phyloP scores from a whole-genome alignment of 2,329 filamentous ascomycete genomes.

The Talaromyces sp. region DNA sequence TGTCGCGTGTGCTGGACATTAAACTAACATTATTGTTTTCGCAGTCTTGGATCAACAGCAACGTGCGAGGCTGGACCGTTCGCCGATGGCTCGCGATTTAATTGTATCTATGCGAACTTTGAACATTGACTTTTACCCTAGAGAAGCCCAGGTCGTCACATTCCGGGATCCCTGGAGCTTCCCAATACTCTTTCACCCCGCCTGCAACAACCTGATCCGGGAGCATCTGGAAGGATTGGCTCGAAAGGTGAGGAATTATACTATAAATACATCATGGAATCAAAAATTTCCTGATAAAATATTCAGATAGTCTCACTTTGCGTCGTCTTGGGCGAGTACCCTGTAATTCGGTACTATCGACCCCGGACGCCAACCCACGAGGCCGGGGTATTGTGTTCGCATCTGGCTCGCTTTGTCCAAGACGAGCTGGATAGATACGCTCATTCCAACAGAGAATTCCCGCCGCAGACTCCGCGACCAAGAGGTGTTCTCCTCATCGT shows the following conservation, averaged over 20 bases:
- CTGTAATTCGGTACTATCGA: conserved; percentile 84
- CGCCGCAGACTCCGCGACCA: conserved; percentile 65
- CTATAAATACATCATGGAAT: neutral
- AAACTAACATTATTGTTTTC: neutral
- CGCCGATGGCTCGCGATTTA: conserved; percentile 61
- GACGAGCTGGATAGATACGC: conserved; percentile 87
- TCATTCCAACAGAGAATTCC: conserved; percentile 77
- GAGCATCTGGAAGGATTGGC: conserved; percentile 79
- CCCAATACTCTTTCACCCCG: conserved; percentile 82
- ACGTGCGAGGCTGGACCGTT: conserved; percentile 69
- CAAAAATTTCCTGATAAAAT: conserved; percentile 13
- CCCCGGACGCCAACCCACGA: conserved; percentile 73
- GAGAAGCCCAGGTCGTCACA: conserved; percentile 85
- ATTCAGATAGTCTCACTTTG: conserved; percentile 75
- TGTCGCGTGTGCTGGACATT: neutral
- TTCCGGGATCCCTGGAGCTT: conserved; percentile 97
- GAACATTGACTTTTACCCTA: conserved; percentile 81
- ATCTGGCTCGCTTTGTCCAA: conserved; percentile 86
- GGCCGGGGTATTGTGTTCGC: conserved; percentile 77
- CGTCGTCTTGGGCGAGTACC: conserved; percentile 88
- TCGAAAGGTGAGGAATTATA: conserved; percentile 62
- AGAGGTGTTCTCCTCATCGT: conserved; percentile 80
- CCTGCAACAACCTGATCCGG: conserved; percentile 76
- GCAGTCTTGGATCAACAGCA: conserved; percentile 64
- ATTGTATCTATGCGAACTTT: conserved; percentile 78